Evolutionary conservation across 2,329 filamentous ascomycete species (phyloP).

Genomic region (Dactylella cylindrospora): DNA sequence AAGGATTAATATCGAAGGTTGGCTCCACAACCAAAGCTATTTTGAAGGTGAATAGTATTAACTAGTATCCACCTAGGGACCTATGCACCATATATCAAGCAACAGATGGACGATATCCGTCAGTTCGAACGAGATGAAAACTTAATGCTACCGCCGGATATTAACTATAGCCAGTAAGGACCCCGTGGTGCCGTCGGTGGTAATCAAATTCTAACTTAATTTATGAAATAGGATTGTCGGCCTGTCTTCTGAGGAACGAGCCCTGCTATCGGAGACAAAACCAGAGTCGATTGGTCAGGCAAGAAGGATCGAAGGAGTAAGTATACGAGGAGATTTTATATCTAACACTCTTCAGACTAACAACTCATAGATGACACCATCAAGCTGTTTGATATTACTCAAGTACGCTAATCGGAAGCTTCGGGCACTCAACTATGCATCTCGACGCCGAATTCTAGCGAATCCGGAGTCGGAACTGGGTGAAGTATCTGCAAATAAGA

Average conservation of each 20-base stretch:
- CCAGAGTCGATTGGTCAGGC: conserved; percentile 90
- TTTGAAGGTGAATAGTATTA: not conserved
- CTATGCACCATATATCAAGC: conserved; percentile 82
- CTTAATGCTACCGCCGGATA: conserved; percentile 67
- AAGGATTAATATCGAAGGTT: conserved; percentile 75
- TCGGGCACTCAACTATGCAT: conserved; percentile 11
- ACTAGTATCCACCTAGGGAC: conserved; percentile 49
- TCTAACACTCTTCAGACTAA: not conserved
- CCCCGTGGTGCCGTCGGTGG: not conserved
- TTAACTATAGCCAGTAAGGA: conserved; percentile 67
- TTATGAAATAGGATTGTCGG: conserved; percentile 60
- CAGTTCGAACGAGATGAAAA: conserved; percentile 75
- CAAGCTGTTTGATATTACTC: conserved; percentile 57
- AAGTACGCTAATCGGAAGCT: conserved; percentile 30
- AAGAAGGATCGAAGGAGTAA: conserved; percentile 74
- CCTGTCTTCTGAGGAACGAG: conserved; percentile 76
- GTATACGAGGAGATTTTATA: conserved; percentile 2
- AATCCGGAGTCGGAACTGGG: not conserved
- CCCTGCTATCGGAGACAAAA: conserved; percentile 66
- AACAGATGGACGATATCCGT: conserved; percentile 67
- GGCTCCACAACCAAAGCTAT: not conserved
- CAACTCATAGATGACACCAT: conserved; percentile 58
- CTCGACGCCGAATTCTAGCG: not conserved
- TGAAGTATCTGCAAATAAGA: too few relatives aligned
- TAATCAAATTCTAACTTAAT: not conserved